Evolutionary conservation across 163 green algal species (phyloP).

Genomic region (Scenedesmus sp.): DNA sequence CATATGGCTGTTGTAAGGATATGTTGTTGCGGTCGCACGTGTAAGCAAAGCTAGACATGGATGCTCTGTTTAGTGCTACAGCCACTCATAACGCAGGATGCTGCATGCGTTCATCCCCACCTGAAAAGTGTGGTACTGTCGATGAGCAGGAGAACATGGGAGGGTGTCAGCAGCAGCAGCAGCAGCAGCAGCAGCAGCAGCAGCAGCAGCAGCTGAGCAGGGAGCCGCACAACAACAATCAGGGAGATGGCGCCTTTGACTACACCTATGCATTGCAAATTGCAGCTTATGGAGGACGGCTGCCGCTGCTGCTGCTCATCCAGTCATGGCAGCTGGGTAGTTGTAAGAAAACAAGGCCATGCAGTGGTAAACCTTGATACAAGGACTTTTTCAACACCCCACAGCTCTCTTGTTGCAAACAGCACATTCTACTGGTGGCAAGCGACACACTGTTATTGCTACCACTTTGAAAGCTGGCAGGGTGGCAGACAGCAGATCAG

Average conservation of each 20-base stretch:
- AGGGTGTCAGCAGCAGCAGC: background rate
- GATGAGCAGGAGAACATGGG: too few relatives aligned
- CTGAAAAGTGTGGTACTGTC: slow-evolving; percentile 7
- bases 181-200: background rate
- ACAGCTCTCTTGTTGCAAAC: too few relatives aligned
- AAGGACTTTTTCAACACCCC: too few relatives aligned
- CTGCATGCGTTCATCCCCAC: background rate
- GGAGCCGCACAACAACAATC: background rate
- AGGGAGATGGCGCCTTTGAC: background rate
- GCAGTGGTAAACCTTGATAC: too few relatives aligned
- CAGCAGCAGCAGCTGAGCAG: too few relatives aligned
- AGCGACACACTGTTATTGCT: background rate
- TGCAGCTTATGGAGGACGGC: too few relatives aligned
- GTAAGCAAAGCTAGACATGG: too few relatives aligned
- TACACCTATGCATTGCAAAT: background rate
- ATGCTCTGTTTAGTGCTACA: too few relatives aligned
- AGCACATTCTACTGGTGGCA: background rate
- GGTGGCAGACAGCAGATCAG: background rate
- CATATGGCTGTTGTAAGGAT: too few relatives aligned
- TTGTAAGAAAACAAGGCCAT: background rate
- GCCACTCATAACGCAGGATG: background rate
- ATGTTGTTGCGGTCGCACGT: too few relatives aligned
- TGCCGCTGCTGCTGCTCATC: background rate
- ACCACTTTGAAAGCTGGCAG: background rate
- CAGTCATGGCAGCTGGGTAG: too few relatives aligned